Percentiles rank a stretch among this genome's conserved stretches.
These are phyloP conservation scores for Beauveria rudraprayagi DNA, from an alignment of 2,329 filamentous ascomycete species.

Conservation along the genomic window DNA sequence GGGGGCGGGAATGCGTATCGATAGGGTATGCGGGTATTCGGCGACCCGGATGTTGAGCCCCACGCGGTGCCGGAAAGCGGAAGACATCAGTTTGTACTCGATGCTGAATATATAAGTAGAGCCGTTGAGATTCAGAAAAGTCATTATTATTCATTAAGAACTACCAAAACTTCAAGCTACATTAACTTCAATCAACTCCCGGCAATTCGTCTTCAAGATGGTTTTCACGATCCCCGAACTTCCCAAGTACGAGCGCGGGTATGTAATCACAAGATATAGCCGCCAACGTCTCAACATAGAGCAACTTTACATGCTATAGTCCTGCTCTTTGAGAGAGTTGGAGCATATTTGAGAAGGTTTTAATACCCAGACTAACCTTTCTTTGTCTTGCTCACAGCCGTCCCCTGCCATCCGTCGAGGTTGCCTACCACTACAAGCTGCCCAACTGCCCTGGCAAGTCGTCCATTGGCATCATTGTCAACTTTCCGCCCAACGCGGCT, in stretches of 20 bases:
- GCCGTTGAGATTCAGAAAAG: background rate
- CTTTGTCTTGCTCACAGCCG: background rate
- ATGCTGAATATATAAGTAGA: background rate
- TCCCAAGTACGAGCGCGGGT: conserved; percentile 9
- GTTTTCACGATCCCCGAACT: conserved; percentile 8
- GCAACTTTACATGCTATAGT: no score
- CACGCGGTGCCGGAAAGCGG: background rate
- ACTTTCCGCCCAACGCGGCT: conserved; percentile 14
- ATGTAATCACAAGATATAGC: background rate
- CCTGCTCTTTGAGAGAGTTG: background rate
- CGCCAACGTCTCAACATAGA: background rate
- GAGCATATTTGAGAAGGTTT: background rate
- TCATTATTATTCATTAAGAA: background rate
- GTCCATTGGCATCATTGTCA: conserved; percentile 16
- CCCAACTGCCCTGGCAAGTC: conserved; percentile 17
- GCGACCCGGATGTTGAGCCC: background rate
- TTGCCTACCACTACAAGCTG: conserved; percentile 16
- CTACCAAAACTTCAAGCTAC: background rate
- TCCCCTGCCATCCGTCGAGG: conserved; percentile 5
- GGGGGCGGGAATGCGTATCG: background rate
- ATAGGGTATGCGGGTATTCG: conserved; percentile 8
- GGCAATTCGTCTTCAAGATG: background rate
- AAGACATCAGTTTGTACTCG: background rate
- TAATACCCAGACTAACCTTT: background rate
- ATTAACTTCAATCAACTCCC: background rate